Evolutionary conservation across 495 filamentous ascomycete genomes (phyloP).

Genomic region (Xylaria cubensis): DNA sequence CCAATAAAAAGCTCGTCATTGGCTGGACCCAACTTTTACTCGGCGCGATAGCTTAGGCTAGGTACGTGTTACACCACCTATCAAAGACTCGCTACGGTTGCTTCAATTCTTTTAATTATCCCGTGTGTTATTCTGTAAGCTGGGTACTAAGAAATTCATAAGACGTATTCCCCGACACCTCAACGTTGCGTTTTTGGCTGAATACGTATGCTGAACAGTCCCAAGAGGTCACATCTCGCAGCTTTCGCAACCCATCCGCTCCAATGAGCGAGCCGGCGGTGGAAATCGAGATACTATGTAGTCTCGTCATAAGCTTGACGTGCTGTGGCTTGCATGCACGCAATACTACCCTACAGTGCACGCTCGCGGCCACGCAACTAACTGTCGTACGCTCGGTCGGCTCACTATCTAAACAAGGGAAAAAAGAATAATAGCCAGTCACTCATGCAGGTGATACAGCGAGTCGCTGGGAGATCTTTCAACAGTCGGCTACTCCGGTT

Average conservation of each 20-base stretch:
- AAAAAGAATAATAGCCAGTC: neutral
- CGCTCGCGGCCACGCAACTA: neutral
- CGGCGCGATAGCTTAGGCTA: neutral
- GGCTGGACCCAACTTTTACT: neutral
- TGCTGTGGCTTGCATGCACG: conserved; percentile 9
- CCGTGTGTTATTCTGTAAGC: neutral
- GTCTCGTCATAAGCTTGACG: conserved; percentile 3
- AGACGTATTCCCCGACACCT: conserved; percentile 1
- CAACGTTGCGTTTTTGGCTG: conserved; percentile 6
- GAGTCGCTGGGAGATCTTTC: neutral
- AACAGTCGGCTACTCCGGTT: neutral
- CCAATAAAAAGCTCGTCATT: conserved; percentile 8
- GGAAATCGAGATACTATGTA: neutral
- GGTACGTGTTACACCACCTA: conserved; percentile 7
- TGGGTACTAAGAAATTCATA: neutral
- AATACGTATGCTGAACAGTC: conserved; percentile 5
- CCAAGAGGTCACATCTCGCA: neutral
- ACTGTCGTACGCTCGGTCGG: neutral
- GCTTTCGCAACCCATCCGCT: conserved; percentile 4
- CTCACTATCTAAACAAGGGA: conserved; percentile 8
- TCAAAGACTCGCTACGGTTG: neutral
- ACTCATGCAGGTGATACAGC: conserved; percentile 16
- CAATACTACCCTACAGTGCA: neutral
- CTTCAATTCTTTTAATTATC: neutral
- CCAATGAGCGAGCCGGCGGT: conserved; percentile 7